Evolutionary conservation across 2,329 filamentous ascomycete genomes (phyloP).

Genomic region (Nakataea oryzae): DNA sequence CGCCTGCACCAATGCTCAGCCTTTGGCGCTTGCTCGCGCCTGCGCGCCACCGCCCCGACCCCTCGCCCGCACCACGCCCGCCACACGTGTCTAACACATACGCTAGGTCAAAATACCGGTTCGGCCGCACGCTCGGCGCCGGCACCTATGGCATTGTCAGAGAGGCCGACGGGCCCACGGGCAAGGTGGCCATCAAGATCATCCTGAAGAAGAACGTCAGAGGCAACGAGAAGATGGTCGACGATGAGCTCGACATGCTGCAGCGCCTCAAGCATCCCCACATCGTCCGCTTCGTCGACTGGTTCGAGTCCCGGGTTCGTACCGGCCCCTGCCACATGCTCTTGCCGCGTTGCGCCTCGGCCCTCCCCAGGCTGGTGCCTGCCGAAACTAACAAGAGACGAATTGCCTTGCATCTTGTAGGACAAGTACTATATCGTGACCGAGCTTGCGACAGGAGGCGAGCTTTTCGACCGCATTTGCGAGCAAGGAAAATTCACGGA

Average conservation of each 20-base stretch:
- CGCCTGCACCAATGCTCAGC: not conserved
- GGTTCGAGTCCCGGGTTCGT: conserved; percentile 92
- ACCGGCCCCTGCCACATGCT: not conserved
- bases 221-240: conserved; percentile 97
- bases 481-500: conserved; percentile 97
- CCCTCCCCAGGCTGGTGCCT: not conserved
- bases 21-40: not conserved
- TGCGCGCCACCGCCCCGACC: too few species aligned
- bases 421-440: conserved; percentile 99
- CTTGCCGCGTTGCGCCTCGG: too few species aligned
- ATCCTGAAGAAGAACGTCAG: conserved; percentile 99
- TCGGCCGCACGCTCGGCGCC: conserved; percentile 87
- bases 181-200: conserved; percentile 94
- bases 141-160: conserved; percentile 98
- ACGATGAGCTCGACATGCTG: conserved; percentile 91
- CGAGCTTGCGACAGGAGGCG: conserved; percentile 87
- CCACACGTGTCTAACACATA: conserved; percentile 2
- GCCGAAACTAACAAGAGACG: not conserved
- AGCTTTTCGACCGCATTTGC: conserved; percentile 96
- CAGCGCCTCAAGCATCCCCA: conserved; percentile 85
- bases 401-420: conserved; percentile 29
- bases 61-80: conserved; percentile 7
- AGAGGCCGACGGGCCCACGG: conserved; percentile 75
- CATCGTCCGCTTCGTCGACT: conserved; percentile 95
- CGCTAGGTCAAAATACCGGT: conserved; percentile 73